Conservation (phyloP, 2,329 filamentous ascomycete species). For the Chrysosphaeria jannelii region DNA sequence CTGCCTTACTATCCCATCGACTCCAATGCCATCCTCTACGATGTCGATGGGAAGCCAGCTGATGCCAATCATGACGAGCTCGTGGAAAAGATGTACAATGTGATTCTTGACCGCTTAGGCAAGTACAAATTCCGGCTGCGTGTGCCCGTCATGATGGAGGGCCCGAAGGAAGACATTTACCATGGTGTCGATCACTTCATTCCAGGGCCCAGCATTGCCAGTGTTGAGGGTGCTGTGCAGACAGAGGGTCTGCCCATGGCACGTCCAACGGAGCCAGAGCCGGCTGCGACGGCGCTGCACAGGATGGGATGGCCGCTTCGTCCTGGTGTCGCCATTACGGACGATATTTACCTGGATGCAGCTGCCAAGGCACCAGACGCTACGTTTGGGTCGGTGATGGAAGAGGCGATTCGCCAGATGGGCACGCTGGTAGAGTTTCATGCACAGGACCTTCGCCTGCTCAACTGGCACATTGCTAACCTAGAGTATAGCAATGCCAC, state of each 20-base stretch:
- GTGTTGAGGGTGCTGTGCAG: conserved; percentile 34
- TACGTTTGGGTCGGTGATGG: conserved; percentile 70
- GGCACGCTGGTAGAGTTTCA: conserved; percentile 54
- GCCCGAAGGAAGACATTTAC: conserved; percentile 55
- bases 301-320: conserved; percentile 60
- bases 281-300: conserved; percentile 43
- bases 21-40: conserved; percentile 51
- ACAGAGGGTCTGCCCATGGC: too few species aligned
- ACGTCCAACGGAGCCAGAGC: not conserved
- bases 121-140: conserved; percentile 59
- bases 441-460: conserved; percentile 59
- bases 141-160: conserved; percentile 42
- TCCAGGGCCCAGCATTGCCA: conserved; percentile 39
- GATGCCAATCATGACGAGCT: conserved; percentile 49
- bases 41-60: conserved; percentile 48
- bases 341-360: conserved; percentile 39
- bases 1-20: conserved; percentile 61
- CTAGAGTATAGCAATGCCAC: conserved; percentile 91
- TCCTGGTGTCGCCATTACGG: conserved; percentile 25
- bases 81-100: conserved; percentile 81
- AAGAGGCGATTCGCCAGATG: conserved; percentile 75
- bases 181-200: conserved; percentile 48
- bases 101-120: conserved; percentile 74
- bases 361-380: conserved; percentile 33
- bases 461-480: conserved; percentile 98